Evolutionary conservation across 495 filamentous ascomycete genomes (phyloP).

Genomic region (Penicillium alfredii): DNA sequence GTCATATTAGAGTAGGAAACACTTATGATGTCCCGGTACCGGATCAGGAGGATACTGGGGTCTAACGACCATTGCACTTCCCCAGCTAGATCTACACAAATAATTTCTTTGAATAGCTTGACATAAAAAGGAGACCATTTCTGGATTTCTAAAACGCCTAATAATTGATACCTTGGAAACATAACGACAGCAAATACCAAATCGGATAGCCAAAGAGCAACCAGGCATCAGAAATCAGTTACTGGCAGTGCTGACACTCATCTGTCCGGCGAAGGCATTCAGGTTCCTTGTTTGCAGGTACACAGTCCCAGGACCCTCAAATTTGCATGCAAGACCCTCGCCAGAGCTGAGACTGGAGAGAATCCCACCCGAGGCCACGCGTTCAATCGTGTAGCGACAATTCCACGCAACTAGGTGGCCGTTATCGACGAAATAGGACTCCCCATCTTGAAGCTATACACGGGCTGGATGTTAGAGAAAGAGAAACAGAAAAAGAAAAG

Average conservation of each 20-base stretch:
- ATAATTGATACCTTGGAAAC: no score
- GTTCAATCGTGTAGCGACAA: constrained; percentile 80
- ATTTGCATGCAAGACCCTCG: constrained; percentile 91
- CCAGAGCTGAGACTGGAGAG: constrained; percentile 70
- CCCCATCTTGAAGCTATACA: constrained; percentile 60
- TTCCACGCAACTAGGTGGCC: constrained; percentile 97
- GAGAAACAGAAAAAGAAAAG: no score
- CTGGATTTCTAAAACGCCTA: no score
- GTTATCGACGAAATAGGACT: constrained; percentile 91
- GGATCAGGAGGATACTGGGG: no score
- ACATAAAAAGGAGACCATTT: constrained; percentile 2
- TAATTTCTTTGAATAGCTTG: constrained; percentile 5
- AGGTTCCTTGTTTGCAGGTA: constrained; percentile 93
- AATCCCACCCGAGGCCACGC: constrained; percentile 82
- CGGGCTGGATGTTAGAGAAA: no score
- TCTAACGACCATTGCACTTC: no score
- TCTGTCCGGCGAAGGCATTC: constrained; percentile 45
- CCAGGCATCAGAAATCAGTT: no score
- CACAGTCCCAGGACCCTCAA: constrained; percentile 84
- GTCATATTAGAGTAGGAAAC: no score
- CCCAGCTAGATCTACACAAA: no score
- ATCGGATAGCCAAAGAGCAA: no score
- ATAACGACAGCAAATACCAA: no score
- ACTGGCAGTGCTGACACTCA: constrained; percentile 29
- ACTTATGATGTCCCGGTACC: no score